A percentile compares a stretch with the other conserved stretches of the same genome.
Evolutionary conservation across 2,329 filamentous ascomycete genomes (phyloP).

Genomic region (Nigrograna mackinnonii): DNA sequence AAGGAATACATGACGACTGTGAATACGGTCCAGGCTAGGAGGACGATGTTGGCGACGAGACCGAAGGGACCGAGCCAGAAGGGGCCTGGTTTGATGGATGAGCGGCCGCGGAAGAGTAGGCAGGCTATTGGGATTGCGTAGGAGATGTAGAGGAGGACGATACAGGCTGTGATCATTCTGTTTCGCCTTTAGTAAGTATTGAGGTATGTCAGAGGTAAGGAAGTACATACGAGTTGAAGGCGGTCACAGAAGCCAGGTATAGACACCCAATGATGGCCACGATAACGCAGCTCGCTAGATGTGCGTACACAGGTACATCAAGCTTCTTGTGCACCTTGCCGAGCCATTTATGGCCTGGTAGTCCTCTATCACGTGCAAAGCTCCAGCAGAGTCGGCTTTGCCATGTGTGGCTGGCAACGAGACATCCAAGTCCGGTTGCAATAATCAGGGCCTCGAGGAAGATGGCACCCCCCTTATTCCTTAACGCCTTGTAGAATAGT

Average conservation of each 20-base stretch:
- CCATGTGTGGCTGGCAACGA: slow-evolving; percentile 55
- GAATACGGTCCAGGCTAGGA: slow-evolving; percentile 53
- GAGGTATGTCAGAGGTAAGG: background rate
- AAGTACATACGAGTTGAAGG: slow-evolving; percentile 43
- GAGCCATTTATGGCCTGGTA: slow-evolving; percentile 49
- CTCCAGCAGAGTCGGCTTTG: slow-evolving; percentile 57
- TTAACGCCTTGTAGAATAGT: slow-evolving; percentile 50
- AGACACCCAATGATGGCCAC: slow-evolving; percentile 52
- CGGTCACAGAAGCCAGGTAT: slow-evolving; percentile 47
- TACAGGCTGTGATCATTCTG: slow-evolving; percentile 48
- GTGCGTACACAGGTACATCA: slow-evolving; percentile 51
- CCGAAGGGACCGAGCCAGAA: slow-evolving; percentile 54
- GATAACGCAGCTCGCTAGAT: slow-evolving; percentile 47
- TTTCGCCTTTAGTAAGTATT: slow-evolving; percentile 1
- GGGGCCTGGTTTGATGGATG: slow-evolving; percentile 47
- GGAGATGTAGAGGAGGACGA: slow-evolving; percentile 43
- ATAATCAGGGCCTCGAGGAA: slow-evolving; percentile 52
- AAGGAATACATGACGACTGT: slow-evolving; percentile 53
- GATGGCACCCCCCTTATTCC: slow-evolving; percentile 49
- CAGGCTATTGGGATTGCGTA: slow-evolving; percentile 49
- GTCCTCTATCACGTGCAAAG: slow-evolving; percentile 55
- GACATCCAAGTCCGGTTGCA: slow-evolving; percentile 51
- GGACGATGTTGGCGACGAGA: slow-evolving; percentile 46
- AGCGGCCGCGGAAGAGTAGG: slow-evolving; percentile 49
- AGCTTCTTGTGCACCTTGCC: slow-evolving; percentile 43